Evolutionary conservation across 2,329 filamentous ascomycete species (phyloP).

Genomic region (Venturia nashicola): DNA sequence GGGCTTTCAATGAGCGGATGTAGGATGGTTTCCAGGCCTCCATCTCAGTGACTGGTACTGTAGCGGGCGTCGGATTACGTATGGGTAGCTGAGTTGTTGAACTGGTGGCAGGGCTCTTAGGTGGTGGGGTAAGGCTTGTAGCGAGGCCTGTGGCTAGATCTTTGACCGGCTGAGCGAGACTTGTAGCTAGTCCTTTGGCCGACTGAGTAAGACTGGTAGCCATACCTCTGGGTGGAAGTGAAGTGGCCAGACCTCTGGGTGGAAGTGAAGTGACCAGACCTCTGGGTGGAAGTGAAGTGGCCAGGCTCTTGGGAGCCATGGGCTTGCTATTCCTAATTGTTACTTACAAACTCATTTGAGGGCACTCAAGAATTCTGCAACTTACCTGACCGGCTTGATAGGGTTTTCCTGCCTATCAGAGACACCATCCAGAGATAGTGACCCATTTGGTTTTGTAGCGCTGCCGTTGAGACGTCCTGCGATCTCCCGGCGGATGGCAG

Average conservation of each 20-base stretch:
- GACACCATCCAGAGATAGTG: background rate
- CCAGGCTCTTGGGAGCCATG: background rate
- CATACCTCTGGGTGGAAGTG: background rate
- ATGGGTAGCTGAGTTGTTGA: background rate
- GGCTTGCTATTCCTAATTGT: background rate
- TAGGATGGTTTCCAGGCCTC: conserved; percentile 25
- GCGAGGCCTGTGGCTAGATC: background rate
- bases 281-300: background rate
- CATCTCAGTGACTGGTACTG: background rate
- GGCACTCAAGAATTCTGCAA: background rate
- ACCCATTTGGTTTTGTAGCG: background rate
- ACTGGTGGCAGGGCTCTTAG: background rate
- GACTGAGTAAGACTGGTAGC: background rate
- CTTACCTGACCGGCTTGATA: background rate
- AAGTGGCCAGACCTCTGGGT: background rate
- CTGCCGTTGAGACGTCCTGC: background rate
- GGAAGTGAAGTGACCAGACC: background rate
- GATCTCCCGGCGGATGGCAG: background rate
- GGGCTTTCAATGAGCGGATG: conserved; percentile 20
- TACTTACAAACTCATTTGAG: background rate
- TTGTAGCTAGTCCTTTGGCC: background rate
- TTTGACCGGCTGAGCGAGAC: background rate
- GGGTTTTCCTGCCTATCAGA: background rate
- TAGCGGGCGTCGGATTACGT: background rate
- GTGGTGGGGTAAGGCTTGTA: too few relatives aligned